These are phyloP conservation scores for Yarrowia sp. DNA, from an alignment of 805 yeast species.

Conservation along the genomic window DNA sequence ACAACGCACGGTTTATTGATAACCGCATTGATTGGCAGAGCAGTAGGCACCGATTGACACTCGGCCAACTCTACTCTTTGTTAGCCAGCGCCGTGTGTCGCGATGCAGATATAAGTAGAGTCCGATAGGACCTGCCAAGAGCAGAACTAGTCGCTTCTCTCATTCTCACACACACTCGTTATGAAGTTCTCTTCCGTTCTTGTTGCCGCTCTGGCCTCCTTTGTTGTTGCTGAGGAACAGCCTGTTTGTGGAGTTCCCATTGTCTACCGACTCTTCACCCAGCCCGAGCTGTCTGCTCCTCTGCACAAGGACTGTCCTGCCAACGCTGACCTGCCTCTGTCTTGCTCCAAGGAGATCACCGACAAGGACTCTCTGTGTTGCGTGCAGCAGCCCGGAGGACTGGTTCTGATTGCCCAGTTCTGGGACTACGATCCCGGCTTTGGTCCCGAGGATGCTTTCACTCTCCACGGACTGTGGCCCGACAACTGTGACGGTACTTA, in stretches of 20 bases:
- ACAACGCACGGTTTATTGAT: slow-evolving; percentile 16
- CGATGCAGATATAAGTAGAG: not conserved
- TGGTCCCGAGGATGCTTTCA: slow-evolving; percentile 68
- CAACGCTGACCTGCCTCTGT: slow-evolving; percentile 34
- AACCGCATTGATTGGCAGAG: slow-evolving; percentile 6
- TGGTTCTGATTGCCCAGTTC: slow-evolving; percentile 79
- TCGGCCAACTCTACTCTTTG: not conserved
- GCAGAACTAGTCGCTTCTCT: too few relatives aligned
- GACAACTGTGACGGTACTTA: slow-evolving; percentile 82
- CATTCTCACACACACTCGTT: too few relatives aligned
- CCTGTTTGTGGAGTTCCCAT: slow-evolving; percentile 1
- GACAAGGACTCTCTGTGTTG: slow-evolving; percentile 59
- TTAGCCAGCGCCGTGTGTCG: not conserved
- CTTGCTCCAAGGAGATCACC: slow-evolving; percentile 33
- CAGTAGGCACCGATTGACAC: not conserved
- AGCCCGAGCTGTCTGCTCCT: slow-evolving; percentile 6
- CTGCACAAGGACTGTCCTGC: slow-evolving; percentile 37
- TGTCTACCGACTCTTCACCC: slow-evolving; percentile 8
- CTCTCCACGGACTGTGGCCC: slow-evolving; percentile 87
- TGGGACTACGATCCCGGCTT: slow-evolving; percentile 82
- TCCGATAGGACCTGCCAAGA: too few relatives aligned
- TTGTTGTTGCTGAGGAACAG: slow-evolving; percentile 1
- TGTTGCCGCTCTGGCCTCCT: not conserved
- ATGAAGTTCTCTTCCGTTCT: not conserved
- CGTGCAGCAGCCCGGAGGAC: slow-evolving; percentile 82